Percentiles rank a stretch among this genome's conserved stretches.
Conservation (phyloP, 495 filamentous ascomycete species). For the Penicillium waksmanii region DNA sequence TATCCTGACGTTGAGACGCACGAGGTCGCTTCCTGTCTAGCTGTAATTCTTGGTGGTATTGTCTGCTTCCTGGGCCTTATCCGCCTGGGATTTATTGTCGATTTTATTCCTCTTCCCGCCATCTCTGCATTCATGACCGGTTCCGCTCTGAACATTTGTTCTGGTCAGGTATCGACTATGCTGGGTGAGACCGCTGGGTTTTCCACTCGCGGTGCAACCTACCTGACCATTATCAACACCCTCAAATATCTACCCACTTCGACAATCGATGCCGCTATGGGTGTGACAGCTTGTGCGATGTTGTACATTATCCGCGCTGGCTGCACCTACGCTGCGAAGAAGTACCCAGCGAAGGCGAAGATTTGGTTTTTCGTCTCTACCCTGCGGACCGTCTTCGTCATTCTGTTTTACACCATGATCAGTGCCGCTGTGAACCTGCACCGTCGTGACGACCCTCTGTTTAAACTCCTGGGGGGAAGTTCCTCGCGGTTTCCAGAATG, state of each 20-base stretch:
- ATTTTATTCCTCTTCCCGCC: constrained; percentile 89
- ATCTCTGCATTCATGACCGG: constrained; percentile 99
- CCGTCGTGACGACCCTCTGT: constrained; percentile 50
- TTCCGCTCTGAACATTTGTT: constrained; percentile 86
- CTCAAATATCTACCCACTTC: constrained; percentile 73
- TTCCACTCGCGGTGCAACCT: constrained; percentile 77
- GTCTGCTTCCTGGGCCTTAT: constrained; percentile 79
- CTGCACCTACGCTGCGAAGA: constrained; percentile 70
- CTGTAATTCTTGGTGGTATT: constrained; percentile 81
- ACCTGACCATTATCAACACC: constrained; percentile 84
- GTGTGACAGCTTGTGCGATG: constrained; percentile 78
- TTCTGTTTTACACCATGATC: constrained; percentile 91
- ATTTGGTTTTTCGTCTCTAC: constrained; percentile 88
- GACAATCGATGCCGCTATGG: constrained; percentile 83
- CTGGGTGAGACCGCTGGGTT: constrained; percentile 79
- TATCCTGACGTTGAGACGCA: constrained; percentile 62
- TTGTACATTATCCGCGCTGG: constrained; percentile 78
- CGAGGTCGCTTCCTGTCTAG: constrained; percentile 76
- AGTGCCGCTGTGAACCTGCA: constrained; percentile 79
- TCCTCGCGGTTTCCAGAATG: constrained; percentile 83
- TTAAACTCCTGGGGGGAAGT: constrained; percentile 74
- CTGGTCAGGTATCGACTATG: constrained; percentile 83
- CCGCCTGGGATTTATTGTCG: constrained; percentile 88
- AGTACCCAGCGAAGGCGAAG: constrained; percentile 70
- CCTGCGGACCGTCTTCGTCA: constrained; percentile 87